Conservation (phyloP, 176 grass and related monocot species). For the Musa itinerans region DNA sequence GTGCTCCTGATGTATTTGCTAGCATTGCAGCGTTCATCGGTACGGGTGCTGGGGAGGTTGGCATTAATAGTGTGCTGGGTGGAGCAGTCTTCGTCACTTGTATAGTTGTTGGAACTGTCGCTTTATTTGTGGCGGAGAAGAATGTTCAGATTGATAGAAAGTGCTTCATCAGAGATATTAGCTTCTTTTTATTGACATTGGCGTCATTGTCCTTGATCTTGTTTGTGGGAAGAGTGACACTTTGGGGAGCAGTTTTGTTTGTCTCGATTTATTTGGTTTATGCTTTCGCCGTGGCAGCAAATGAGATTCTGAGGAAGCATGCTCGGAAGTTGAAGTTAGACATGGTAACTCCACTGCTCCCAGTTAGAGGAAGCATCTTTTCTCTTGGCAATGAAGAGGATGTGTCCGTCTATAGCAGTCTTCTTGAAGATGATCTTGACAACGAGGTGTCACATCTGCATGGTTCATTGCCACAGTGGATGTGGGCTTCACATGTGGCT, state of each 20-base stretch:
- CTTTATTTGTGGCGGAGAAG: slow-evolving; percentile 67
- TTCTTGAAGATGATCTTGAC: slow-evolving; percentile 63
- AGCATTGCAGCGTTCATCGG: slow-evolving; percentile 90
- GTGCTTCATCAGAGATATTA: slow-evolving; percentile 86
- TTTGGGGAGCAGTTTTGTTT: slow-evolving; percentile 80
- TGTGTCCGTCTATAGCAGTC: slow-evolving; percentile 63
- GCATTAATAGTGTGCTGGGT: slow-evolving; percentile 85
- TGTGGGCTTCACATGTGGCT: slow-evolving; percentile 98
- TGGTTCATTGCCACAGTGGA: slow-evolving; percentile 86
- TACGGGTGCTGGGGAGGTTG: slow-evolving; percentile 66
- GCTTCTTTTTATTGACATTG: slow-evolving; percentile 74
- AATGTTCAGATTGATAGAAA: slow-evolving; percentile 86
- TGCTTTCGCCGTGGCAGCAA: slow-evolving; percentile 79
- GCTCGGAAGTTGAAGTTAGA: slow-evolving; percentile 74
- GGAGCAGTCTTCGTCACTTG: slow-evolving; percentile 96
- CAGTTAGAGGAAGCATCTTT: slow-evolving; percentile 80
- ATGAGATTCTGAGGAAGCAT: slow-evolving; percentile 87
- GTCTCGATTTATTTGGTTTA: slow-evolving; percentile 78
- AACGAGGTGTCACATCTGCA: slow-evolving; percentile 36
- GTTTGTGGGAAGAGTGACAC: slow-evolving; percentile 73
- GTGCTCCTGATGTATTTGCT: slow-evolving; percentile 89
- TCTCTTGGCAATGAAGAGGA: slow-evolving; percentile 52
- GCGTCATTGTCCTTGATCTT: slow-evolving; percentile 47
- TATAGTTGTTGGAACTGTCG: slow-evolving; percentile 74
- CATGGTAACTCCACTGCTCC: slow-evolving; percentile 72